Base-by-base conservation (phyloP, 2,329 filamentous ascomycete genomes). In the Clonostachys sp. region DNA sequence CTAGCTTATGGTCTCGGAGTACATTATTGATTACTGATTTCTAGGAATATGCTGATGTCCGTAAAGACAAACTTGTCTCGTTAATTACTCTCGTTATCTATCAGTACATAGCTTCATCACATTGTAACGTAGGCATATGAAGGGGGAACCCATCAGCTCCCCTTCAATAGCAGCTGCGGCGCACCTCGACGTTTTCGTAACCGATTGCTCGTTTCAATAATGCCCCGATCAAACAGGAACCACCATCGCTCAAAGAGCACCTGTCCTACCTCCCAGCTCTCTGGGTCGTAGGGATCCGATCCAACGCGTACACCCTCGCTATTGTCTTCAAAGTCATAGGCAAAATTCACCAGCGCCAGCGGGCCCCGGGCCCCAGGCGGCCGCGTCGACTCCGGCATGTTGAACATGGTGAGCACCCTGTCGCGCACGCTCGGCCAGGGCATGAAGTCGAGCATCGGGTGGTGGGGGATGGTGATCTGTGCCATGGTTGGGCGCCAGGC, bases 161-260 rank as follows among this genome's bases (percentile, higher is more conserved):
- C 24, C 18, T 45, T 41, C 13, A 46, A 10, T 3, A 33, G 12
- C 46, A 69, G 53, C 20, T 57, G 56, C 6, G 62, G 53, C 6
- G 72, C 68, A 1, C 78, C 79, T 46, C 77, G 68, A 46, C 70
- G 55, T 45, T 54, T 64, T 51, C 78, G 67, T 68, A 71, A 70
- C 45, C 67, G 62, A 59, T 83, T 82, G 55, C 77, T 79, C 45
- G 68, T 69, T 41, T 73, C 70, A n/a, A 83, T 60, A 14, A 82
- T 70, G 12, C 66, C 64, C 9, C 67, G 58, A 54, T 83, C 79
- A 56, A 83, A 76, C 35, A 79, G 60, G 61, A 80, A 83, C 78
- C 78, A 84, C 80, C 80, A 83, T 39, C 72, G 68, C 59, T 75
- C 70, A 58, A 81, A 82, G 18, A 82, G 61, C n/a, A 71, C 55